Evolutionary conservation across 805 yeast genomes (phyloP).

Genomic region (Starmerella bombicola): DNA sequence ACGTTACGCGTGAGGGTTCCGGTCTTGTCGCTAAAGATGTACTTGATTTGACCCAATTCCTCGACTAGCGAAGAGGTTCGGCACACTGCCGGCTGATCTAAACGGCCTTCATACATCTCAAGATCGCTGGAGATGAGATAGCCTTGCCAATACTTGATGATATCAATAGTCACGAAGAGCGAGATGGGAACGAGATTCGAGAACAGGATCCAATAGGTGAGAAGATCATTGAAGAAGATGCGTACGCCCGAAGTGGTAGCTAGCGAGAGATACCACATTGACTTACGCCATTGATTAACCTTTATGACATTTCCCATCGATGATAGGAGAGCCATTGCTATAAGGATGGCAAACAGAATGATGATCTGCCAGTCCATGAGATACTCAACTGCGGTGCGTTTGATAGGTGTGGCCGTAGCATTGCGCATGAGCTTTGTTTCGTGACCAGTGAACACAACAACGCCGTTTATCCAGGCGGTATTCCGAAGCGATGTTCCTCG

Average conservation of each 20-base stretch:
- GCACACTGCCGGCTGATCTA: constrained; percentile 90
- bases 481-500: constrained; percentile 94
- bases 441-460: constrained; percentile 92
- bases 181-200: constrained; percentile 97
- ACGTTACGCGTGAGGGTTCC: constrained; percentile 93
- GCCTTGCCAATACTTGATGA: constrained; percentile 92
- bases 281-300: constrained; percentile 39
- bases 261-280: constrained; percentile 52
- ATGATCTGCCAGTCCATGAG: constrained; percentile 86
- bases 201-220: constrained; percentile 92
- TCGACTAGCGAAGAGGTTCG: constrained; percentile 93
- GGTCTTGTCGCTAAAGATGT: constrained; percentile 91
- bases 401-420: constrained; percentile 97
- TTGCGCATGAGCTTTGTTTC: constrained; percentile 97
- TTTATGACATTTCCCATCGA: constrained; percentile 79
- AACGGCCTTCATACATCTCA: constrained; percentile 76
- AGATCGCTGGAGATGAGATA: constrained; percentile 85
- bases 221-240: constrained; percentile 70
- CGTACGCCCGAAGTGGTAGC: constrained; percentile 55
- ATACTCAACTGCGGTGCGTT: constrained; percentile 91
- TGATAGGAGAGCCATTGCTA: constrained; percentile 64
- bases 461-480: constrained; percentile 90
- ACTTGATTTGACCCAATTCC: constrained; percentile 93
- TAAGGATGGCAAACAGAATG: constrained; percentile 70
- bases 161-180: constrained; percentile 87